Conservation (phyloP, 2,329 filamentous ascomycete species). For the Ophiobolus disseminans region DNA sequence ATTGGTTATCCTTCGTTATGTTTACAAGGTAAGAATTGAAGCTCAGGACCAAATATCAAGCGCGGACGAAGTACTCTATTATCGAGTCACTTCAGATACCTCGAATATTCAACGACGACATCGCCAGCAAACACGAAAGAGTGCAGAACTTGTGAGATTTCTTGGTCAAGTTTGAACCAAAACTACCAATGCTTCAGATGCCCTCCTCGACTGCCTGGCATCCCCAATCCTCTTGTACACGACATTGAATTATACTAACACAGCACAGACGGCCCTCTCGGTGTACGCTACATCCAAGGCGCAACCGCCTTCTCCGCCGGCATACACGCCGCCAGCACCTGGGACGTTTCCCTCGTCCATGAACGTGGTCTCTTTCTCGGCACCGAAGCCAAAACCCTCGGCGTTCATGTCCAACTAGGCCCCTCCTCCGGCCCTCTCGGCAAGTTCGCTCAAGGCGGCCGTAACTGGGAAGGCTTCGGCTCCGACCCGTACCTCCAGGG, state of each 20-base stretch:
- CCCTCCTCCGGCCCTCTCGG: conserved; percentile 53
- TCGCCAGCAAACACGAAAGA: too few species aligned
- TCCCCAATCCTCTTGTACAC: too few species aligned
- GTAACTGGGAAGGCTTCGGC: conserved; percentile 60
- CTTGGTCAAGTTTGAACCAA: too few species aligned
- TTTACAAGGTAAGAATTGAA: conserved; percentile 47
- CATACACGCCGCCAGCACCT: conserved; percentile 50
- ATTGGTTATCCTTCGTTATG: conserved; percentile 49
- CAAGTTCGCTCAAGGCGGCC: conserved; percentile 50
- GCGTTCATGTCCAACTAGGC: conserved; percentile 53
- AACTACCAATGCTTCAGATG: too few species aligned
- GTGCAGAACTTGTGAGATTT: too few species aligned
- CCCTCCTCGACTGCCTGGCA: too few species aligned
- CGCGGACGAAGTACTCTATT: too few species aligned
- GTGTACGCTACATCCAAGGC: conserved; percentile 47
- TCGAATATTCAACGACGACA: too few species aligned
- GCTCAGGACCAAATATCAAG: too few species aligned
- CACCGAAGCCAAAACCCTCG: conserved; percentile 51
- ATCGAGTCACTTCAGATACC: too few species aligned
- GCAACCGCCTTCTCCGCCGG: conserved; percentile 50
- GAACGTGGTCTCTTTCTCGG: conserved; percentile 46
- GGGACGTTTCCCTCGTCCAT: conserved; percentile 44
- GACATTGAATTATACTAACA: conserved; percentile 7
- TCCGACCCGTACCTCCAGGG: conserved; percentile 58
- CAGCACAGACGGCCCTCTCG: conserved; percentile 47